Evolutionary conservation across 2,329 filamentous ascomycete genomes (phyloP), one percentile per base, ranked within the genome.

Genomic region (Colletotrichum lindemuthianum): DNA sequence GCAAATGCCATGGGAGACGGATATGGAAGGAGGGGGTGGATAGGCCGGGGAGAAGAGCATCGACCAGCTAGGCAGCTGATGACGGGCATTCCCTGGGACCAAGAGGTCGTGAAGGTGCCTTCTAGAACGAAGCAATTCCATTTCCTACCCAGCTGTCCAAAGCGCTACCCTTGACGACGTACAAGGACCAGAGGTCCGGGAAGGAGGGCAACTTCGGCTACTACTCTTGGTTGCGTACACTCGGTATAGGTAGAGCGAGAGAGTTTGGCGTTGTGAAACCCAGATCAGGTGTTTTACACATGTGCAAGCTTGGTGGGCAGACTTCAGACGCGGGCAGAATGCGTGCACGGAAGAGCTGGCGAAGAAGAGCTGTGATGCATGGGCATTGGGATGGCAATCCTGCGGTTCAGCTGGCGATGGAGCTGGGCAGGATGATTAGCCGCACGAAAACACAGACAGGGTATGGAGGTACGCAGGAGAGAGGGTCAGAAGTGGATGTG

Each of bases 211-310:
- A 36, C 9, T 34, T 9, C 32, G 34, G 39, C 45, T 11, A 13
- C 57, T n/a, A 15, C 34, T 32, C 41, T 33, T 39, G 50, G 50
- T 64, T 56, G 58, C 24, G 24, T 24, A 24, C 24, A 24, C 24
- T 24, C 24, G 24, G 24, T 24, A 24, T 24, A 24, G 61, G 40
- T 45, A 15, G 44, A 16, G 43, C 13, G 54, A 56, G 45, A 65
- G 47, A 61, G 58, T 65, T 65, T 65, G 32, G 51, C 51, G 59
- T 61, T 47, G 24, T 61, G 58, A 65, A 65, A 65, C 61, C 45
- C 58, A 48, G 34, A 56, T 57, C 47, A 61, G 61, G 51, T 40
- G 47, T 33, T 55, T 57, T 45, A 32, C 15, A 37, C 34, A 52
- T 12, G 34, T 34, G 10, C 34, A 55, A 61, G 53, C 16, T 54